A percentile compares a stretch with the other conserved stretches of the same genome.
Evolutionary conservation across 352 stramenopile species (phyloP).

Genomic region (Phytophthora litchii): DNA sequence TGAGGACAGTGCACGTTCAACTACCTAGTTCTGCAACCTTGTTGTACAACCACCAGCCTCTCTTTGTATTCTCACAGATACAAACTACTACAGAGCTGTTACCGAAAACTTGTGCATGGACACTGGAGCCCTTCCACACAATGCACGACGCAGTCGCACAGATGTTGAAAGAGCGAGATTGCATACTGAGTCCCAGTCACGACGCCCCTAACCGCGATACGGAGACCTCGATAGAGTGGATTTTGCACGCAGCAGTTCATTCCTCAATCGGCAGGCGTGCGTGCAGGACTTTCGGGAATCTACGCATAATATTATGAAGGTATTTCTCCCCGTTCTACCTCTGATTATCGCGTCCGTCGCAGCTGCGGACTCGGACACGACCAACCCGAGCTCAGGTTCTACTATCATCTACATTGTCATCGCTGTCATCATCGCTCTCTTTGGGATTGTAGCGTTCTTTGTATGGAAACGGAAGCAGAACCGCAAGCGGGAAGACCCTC

Average conservation of each 20-base stretch:
- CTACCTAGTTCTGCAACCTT: background rate
- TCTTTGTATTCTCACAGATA: background rate
- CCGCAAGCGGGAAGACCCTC: constrained; percentile 20
- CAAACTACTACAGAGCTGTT: background rate
- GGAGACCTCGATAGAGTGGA: constrained; percentile 17
- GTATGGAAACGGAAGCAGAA: constrained; percentile 56
- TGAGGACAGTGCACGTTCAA: background rate
- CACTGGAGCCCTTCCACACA: constrained; percentile 25
- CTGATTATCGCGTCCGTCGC: constrained; percentile 16
- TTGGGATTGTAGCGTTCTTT: constrained; percentile 54
- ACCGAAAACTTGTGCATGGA: constrained; percentile 2
- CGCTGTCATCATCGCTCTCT: constrained; percentile 54
- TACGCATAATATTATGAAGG: constrained; percentile 18
- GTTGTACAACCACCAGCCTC: too few species aligned
- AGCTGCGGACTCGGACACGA: constrained; percentile 12
- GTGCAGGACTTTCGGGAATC: constrained; percentile 1
- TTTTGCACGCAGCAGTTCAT: constrained; percentile 24
- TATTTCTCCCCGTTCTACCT: constrained; percentile 19
- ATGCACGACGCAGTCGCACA: constrained; percentile 28
- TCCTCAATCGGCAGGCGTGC: constrained; percentile 31
- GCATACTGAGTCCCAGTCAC: constrained; percentile 22
- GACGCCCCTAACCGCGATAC: constrained; percentile 22
- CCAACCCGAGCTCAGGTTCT: constrained; percentile 34
- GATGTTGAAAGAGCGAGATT: constrained; percentile 31
- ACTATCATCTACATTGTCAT: constrained; percentile 68